Evolutionary conservation across 495 filamentous ascomycete species (phyloP), one percentile per base, ranked within the genome.

Genomic region (Aspergillus cavernicola): DNA sequence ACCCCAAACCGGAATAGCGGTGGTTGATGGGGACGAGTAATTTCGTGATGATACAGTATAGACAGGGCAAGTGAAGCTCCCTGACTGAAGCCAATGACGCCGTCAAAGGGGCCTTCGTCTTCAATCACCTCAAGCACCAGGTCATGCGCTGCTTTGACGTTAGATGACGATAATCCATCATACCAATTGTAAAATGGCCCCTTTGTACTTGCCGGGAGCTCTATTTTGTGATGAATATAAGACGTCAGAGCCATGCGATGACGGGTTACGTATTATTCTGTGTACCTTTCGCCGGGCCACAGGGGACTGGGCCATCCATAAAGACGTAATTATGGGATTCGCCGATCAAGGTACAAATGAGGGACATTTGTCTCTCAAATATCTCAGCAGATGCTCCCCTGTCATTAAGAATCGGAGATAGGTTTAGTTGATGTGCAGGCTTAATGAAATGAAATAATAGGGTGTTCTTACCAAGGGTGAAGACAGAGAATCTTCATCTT

Each of bases 21-120:
- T 1, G 44, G 44, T 1, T 24, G 43, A 15, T 20, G 4, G 42
- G 24, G 42, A 46, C 31, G 42, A 10, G 15, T 1, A 2, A 48
- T 48, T 28, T 48, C 28, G 18, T 36, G 44, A n/a, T 48, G 44
- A 28, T 35, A 22, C 12, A 48, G 44, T 6, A 35, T 35, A 13
- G 44, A 48, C 3, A 48, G 44, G 44, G 44, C 44, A n/a, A 48
- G 28, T 9, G 29, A 33, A 10, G 28, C 44, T 33, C 44, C 44
- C 28, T 48, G 44, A 23, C 44, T 48, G 11, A 48, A 35, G 29
- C 44, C 44, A 36, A 48, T 48, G 7, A 48, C 29, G 20, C 28
- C 44, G 8, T 48, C 44, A 36, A 48, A 36, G 13, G 43, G 43
- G 23, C 43, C 43, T 2, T 31, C 43, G 13, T 11, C 43, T 46